Base-by-base conservation (phyloP, 805 yeast species). In the Saturnispora halmiae region DNA sequence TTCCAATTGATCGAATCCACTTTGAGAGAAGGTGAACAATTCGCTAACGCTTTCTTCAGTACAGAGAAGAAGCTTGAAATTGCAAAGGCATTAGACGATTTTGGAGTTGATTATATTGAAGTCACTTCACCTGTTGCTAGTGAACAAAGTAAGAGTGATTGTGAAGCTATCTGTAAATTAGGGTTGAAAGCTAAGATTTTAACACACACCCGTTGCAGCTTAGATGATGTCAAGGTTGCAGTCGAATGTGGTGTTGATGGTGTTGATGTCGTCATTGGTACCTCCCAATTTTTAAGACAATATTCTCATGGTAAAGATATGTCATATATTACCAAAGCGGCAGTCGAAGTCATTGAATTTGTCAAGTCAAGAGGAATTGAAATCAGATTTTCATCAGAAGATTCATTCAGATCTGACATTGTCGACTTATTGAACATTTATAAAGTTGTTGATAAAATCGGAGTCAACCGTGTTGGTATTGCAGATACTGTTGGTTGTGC, bases 401-500 rank as follows among this genome's bases (percentile, higher is more conserved):
- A 90, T 67, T 86, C 96, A 8, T 90, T 90, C 77, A 82, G 98
- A 69, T 82, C 94, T 34, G 97, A 90, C 63, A 75, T 92, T 53
- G 97, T 90, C 44, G 98, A 90, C 59, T 70, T 90, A 60, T 76
- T 90, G 58, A 90, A 90, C 69, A 92, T 90, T 54, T 90, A 90
- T 73, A 82, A 87, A 65, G 87, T 96, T 21, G 98, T 90, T 50
- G 94, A 84, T 70, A 84, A 86, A 69, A 85, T 90, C 53, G 98
- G 98, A 56, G 98, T 90, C 48, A 87, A 92, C 73, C 79, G 98
- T 66, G 96, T 90, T 41, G 98, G 98, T 69, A 90, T 90, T 67
- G 98, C 98, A 52, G 98, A 90, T 63, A 90, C 98, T 28, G 98
- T 90, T 43, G 98, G 98, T 37, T 82, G 97, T 64, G 98, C 98